These are phyloP conservation scores for Skeletonema menzelii DNA, from an alignment of 108 stramenopile species.

Conservation along the genomic window DNA sequence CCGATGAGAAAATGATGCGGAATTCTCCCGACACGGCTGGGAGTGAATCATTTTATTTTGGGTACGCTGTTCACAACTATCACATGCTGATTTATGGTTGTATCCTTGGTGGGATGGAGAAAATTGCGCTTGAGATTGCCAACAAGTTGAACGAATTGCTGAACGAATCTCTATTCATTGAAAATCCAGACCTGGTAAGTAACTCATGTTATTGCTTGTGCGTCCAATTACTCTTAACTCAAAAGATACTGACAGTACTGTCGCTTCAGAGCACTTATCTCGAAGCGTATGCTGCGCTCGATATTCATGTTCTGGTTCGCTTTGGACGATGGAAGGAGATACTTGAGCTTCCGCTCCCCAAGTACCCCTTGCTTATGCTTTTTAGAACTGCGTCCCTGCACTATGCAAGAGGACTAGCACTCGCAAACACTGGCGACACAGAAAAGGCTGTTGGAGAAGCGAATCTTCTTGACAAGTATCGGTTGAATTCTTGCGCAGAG, in stretches of 20 bases:
- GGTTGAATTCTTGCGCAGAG: constrained; percentile 61
- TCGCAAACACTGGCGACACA: constrained; percentile 58
- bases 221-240: not conserved
- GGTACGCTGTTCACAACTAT: constrained; percentile 87
- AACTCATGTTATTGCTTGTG: not conserved
- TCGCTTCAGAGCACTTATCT: constrained; percentile 53
- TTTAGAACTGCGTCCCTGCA: constrained; percentile 65
- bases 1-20: constrained; percentile 66
- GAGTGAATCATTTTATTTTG: constrained; percentile 80
- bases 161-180: constrained; percentile 66
- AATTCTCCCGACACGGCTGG: constrained; percentile 73
- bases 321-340: constrained; percentile 88
- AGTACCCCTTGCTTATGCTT: constrained; percentile 71
- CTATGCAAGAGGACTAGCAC: constrained; percentile 71
- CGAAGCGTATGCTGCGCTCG: constrained; percentile 80
- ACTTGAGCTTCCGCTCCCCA: constrained; percentile 57
- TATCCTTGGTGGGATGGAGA: constrained; percentile 82
- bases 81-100: constrained; percentile 83
- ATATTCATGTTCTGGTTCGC: constrained; percentile 81
- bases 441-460: constrained; percentile 64
- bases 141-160: constrained; percentile 54
- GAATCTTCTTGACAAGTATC: constrained; percentile 59
- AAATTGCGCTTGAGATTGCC: constrained; percentile 69
- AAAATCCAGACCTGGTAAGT: constrained; percentile 59
- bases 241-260: not conserved